Base-by-base conservation (phyloP, 2,329 filamentous ascomycete genomes). In the Lasiodiplodia sp. region DNA sequence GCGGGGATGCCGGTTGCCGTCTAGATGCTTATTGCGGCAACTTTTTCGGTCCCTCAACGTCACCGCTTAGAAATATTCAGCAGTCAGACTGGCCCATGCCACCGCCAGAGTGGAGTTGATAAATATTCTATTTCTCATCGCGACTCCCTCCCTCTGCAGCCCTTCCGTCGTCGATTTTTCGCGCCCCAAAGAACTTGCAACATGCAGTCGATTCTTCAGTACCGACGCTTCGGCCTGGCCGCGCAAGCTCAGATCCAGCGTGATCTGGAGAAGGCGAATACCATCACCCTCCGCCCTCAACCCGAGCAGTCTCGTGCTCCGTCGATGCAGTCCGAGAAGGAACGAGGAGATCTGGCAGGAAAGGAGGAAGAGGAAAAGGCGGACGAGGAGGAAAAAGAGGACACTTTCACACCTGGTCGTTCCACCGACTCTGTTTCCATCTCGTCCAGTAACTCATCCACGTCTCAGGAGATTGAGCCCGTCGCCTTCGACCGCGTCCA, bases 161-260 rank as follows among this genome's bases (percentile, higher is more conserved):
- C 31, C 3, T 4, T 25, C 40, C 11, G 23, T 25, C 18, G 34
- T n/a, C 14, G 10, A 14, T 2, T 37, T 47, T n/a, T 51, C 28
- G 11, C 14, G 16, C 14, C 7, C 21, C 10, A 8, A 16, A 16
- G 31, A 16, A 3, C 25, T n/a, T 25, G 38, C 57, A 58, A 23
- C 23, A 77, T 77, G 75, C 75, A 76, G 51, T 77, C 75, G 4
- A 67, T 73, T 40, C 63, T 73, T 12, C 74, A 77, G 53, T 76
- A 75, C 47, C 70, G 70, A n/a, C 70, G 68, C 40, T 72, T 75
- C 34, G 67, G 72, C 47, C 67, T 44, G 1, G 65, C 69, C 2
- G 67, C 71, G 2, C 69, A 72, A 37, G 64, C 68, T 5, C 73
- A 74, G 56, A 51, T 71, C 28, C 70, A 70, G 34, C 69, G 68